Conservation (phyloP, 768 basidiomycete species). For the Mycena filopes region DNA sequence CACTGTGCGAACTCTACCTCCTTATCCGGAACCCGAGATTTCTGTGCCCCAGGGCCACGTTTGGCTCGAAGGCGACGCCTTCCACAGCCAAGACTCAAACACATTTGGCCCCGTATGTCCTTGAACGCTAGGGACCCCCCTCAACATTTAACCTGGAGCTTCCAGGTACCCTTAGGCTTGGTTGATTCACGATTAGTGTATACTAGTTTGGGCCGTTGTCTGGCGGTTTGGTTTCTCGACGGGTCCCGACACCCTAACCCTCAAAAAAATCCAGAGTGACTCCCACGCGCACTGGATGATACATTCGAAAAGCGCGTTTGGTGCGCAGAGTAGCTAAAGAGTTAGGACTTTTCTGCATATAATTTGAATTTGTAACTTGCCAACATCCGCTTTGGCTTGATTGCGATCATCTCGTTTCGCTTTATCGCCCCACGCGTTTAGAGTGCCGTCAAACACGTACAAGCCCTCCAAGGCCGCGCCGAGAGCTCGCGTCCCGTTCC, state of each 20-base stretch:
- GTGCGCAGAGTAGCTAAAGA: no score
- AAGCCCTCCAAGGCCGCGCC: no score
- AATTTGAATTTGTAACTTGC: no score
- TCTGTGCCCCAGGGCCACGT: slow-evolving; percentile 69
- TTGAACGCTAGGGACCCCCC: slow-evolving; percentile 6
- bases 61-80: slow-evolving; percentile 84
- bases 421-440: no score
- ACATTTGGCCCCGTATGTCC: slow-evolving; percentile 71
- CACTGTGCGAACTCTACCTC: slow-evolving; percentile 72
- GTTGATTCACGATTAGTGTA: slow-evolving; percentile 16
- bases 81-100: slow-evolving; percentile 78
- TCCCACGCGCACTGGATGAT: neutral
- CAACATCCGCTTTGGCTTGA: no score
- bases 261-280: neutral
- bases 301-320: no score
- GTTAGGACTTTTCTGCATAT: no score
- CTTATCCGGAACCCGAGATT: slow-evolving; percentile 66
- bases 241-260: neutral
- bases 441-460: no score
- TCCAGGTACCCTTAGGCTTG: slow-evolving; percentile 30
- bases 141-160: neutral
- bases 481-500: no score
- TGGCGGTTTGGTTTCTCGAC: slow-evolving; percentile 23
- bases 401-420: no score
- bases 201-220: slow-evolving; percentile 5